Percentiles rank a stretch among this genome's conserved stretches.
Evolutionary conservation across 2,329 filamentous ascomycete species (phyloP).

Genomic region (Chaetomium strumarium): DNA sequence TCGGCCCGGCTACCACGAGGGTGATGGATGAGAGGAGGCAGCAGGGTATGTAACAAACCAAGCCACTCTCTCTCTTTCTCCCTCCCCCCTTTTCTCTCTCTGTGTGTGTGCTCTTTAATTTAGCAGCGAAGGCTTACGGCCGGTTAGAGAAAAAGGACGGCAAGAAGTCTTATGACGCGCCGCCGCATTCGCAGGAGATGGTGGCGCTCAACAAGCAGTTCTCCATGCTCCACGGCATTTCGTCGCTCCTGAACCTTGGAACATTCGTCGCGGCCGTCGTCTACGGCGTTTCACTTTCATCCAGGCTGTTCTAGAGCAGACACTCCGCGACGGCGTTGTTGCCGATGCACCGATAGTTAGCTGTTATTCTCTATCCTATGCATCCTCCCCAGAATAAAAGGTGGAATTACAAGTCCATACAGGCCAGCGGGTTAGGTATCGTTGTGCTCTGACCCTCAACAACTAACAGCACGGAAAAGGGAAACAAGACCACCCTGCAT

Average conservation of each 20-base stretch:
- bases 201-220: constrained; percentile 71
- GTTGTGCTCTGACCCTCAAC: not conserved
- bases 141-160: constrained; percentile 72
- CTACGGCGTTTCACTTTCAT: constrained; percentile 72
- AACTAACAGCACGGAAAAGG: not conserved
- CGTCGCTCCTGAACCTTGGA: constrained; percentile 70
- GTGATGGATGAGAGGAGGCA: constrained; percentile 70
- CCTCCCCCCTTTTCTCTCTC: not conserved
- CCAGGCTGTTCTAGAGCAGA: constrained; percentile 44
- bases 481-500: too few relatives aligned
- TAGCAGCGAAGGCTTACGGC: not conserved
- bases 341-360: not conserved
- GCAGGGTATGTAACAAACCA: constrained; percentile 56
- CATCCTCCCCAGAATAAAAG: not conserved
- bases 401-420: constrained; percentile 3
- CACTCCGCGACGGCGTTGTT: not conserved
- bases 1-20: constrained; percentile 70
- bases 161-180: constrained; percentile 75
- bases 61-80: constrained; percentile 2
- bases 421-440: not conserved
- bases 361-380: not conserved
- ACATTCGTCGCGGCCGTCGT: constrained; percentile 63
- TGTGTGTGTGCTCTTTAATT: not conserved
- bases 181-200: constrained; percentile 83
- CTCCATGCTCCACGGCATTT: constrained; percentile 71